Base-by-base conservation (phyloP, 768 basidiomycete genomes). In the Suillus occidentalis region DNA sequence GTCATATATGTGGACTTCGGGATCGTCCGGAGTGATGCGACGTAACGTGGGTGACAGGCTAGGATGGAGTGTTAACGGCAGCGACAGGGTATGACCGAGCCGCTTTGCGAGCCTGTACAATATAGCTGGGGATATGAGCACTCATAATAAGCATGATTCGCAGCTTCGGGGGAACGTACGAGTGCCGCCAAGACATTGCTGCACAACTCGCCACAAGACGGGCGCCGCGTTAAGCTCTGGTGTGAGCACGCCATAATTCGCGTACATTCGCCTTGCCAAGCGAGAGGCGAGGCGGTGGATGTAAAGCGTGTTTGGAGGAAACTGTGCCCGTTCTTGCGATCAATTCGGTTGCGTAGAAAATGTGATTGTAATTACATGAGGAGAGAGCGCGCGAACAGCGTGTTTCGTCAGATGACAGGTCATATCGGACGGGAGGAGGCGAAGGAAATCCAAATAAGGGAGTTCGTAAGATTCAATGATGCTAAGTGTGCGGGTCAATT, bases 151-250 rank as follows among this genome's bases (percentile, higher is more conserved):
- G 8, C 8, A 55, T 37, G 3, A 36, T 13, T 61, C 50, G 28
- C 37, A 25, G 42, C n/a, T 62, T 58, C 42, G 13, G 62, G 34
- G 50, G 47, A 60, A 85, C 94, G 58, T 77, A 96, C 94, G 91
- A 63, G 87, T 88, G 47, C 92, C 89, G 59, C 87, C 85, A 61
- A 96, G 79, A 14, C 81, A 80, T 63, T 86, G 83, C 45, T 70
- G 73, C 25, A 89, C 82, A 2, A 88, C 80, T 18, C 91, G 83
- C 94, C 94, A 97, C 42, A 95, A 80, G 22, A 95, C 76, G 1
- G 90, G 90, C 10, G 87, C 87, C 3, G 84, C 84, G 72, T 96
- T 97, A 67, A 83, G 77, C 71, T 92, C 91, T 6, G 95, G 93
- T 7, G 88, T 87, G 59, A 75, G 73, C 18, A 95, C 76, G 22